Conservation (phyloP, 805 yeast genomes). For the Suhomyces vadensis region DNA sequence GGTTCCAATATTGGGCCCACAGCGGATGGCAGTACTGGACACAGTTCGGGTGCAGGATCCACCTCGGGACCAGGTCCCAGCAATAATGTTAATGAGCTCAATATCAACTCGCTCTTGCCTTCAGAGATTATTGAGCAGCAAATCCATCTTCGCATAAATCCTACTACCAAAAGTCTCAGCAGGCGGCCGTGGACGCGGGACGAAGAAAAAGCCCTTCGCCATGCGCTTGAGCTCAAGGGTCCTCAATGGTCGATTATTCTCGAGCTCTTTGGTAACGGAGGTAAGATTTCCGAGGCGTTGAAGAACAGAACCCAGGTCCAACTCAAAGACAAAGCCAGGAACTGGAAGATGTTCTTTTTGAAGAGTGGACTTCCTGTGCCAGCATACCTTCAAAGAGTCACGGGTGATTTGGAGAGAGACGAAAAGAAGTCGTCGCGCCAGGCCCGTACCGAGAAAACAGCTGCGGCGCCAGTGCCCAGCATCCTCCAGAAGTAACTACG, state of each 20-base stretch:
- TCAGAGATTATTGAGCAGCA: constrained; percentile 47
- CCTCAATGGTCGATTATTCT: constrained; percentile 93
- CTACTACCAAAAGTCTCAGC: constrained; percentile 28
- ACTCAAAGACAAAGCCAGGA: constrained; percentile 93
- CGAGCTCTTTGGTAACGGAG: constrained; percentile 93
- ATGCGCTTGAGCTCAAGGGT: constrained; percentile 80
- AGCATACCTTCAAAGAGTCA: constrained; percentile 73
- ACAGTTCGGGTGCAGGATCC: not conserved
- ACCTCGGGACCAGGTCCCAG: constrained; percentile 6
- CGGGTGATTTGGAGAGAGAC: constrained; percentile 75
- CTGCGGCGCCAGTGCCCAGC: constrained; percentile 43
- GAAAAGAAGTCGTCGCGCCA: constrained; percentile 37
- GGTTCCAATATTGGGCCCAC: not conserved
- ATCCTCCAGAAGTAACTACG: constrained; percentile 11
- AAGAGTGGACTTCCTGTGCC: constrained; percentile 80
- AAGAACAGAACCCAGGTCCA: constrained; percentile 91
- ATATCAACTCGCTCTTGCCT: constrained; percentile 36
- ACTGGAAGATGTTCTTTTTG: constrained; percentile 86
- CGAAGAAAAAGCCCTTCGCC: constrained; percentile 81
- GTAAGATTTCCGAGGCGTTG: constrained; percentile 75
- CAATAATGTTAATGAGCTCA: not conserved
- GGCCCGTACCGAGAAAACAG: constrained; percentile 35
- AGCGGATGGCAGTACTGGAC: not conserved
- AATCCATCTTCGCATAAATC: constrained; percentile 39
- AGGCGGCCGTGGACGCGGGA: constrained; percentile 83